Percentiles rank a stretch among this genome's conserved stretches.
Evolutionary conservation across 345 rosid genomes (phyloP).

Genomic region (Hibiscus trionum): DNA sequence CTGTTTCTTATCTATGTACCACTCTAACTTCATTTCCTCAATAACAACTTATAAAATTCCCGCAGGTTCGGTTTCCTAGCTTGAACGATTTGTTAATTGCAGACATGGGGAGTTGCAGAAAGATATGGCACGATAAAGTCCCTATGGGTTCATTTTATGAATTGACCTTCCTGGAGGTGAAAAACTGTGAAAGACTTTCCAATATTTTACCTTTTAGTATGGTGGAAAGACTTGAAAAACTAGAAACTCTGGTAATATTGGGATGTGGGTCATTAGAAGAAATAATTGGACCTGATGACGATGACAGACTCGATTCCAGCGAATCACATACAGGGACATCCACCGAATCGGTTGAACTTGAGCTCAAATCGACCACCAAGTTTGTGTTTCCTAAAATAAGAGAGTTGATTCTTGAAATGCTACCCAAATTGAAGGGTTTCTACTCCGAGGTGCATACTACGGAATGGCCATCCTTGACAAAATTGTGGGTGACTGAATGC

Average conservation of each 20-base stretch:
- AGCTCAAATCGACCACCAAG: not conserved
- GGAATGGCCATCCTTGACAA: constrained; percentile 5
- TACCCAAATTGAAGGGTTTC: constrained; percentile 5
- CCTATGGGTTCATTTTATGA: no score
- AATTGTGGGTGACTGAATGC: not conserved
- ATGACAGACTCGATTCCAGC: not conserved
- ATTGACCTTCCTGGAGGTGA: not conserved
- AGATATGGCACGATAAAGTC: no score
- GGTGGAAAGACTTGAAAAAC: not conserved
- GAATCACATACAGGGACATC: not conserved
- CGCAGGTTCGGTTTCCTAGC: no score
- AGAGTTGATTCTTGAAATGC: not conserved
- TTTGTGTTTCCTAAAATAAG: not conserved
- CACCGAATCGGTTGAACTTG: not conserved
- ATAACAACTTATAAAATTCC: no score
- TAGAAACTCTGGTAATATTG: not conserved
- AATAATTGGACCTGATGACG: not conserved
- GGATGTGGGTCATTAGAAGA: not conserved
- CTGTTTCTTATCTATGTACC: not conserved
- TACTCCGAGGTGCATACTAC: not conserved
- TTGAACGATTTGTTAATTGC: no score
- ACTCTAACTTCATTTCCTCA: not conserved
- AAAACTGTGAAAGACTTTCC: not conserved
- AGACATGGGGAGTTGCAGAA: no score
- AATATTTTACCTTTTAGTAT: not conserved